phyloP scores from a whole-genome alignment of 768 basidiomycete genomes.

The Serendipita sp. region DNA sequence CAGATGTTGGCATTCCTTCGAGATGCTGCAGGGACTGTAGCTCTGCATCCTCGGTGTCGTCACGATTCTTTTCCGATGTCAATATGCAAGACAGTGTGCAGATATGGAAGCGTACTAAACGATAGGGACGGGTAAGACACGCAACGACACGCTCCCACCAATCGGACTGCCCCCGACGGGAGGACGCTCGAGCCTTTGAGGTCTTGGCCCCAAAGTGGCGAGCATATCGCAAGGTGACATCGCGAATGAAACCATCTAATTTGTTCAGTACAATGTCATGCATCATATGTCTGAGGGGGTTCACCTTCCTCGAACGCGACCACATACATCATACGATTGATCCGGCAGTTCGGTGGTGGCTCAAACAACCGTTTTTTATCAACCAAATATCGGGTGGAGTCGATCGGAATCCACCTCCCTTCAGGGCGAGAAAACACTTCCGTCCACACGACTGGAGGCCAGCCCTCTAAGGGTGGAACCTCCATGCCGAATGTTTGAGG shows the following conservation, averaged over 20 bases:
- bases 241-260: constrained; percentile 68
- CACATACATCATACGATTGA: constrained; percentile 82
- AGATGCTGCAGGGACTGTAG: constrained; percentile 55
- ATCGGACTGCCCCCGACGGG: constrained; percentile 44
- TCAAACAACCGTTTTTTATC: constrained; percentile 72
- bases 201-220: constrained; percentile 64
- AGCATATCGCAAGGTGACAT: constrained; percentile 83
- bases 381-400: constrained; percentile 65
- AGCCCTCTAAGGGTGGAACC: constrained; percentile 16
- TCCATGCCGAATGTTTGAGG: not conserved
- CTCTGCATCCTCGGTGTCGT: constrained; percentile 86
- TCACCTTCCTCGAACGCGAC: constrained; percentile 72
- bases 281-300: constrained; percentile 1
- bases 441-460: constrained; percentile 88
- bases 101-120: constrained; percentile 37
- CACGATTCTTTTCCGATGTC: constrained; percentile 47
- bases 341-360: constrained; percentile 30
- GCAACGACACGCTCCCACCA: constrained; percentile 74
- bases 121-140: constrained; percentile 55
- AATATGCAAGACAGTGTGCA: constrained; percentile 6
- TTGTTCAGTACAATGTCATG: not conserved
- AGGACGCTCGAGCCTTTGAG: constrained; percentile 52
- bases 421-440: constrained; percentile 92
- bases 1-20: constrained; percentile 85
- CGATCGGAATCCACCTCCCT: constrained; percentile 81